phyloP scores from a whole-genome alignment of 768 basidiomycete species.

The Trametes maxima region DNA sequence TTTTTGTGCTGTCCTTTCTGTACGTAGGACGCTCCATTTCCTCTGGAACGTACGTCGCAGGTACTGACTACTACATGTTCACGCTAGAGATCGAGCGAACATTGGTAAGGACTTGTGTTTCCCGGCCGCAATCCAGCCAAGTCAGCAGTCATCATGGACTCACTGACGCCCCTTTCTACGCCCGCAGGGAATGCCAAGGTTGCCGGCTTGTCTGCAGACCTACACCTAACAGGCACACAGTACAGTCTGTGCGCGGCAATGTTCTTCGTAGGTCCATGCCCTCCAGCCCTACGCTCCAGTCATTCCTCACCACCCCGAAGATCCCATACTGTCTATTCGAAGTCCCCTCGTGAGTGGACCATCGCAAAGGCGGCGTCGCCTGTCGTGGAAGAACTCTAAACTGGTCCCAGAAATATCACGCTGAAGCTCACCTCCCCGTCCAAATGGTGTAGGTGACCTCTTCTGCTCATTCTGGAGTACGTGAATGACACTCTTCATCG shows the following conservation, averaged over 20 bases:
- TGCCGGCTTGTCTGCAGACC: not conserved
- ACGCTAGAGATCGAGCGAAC: too few relatives aligned
- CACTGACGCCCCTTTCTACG: too few relatives aligned
- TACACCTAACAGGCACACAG: constrained; percentile 9
- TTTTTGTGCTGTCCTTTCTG: not conserved
- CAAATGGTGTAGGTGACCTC: not conserved
- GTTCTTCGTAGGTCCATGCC: constrained; percentile 7
- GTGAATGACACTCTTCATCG: not conserved
- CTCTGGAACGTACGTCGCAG: too few relatives aligned
- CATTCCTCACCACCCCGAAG: not conserved
- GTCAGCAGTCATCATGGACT: too few relatives aligned
- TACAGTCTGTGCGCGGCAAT: constrained; percentile 10
- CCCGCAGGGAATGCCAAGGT: not conserved
- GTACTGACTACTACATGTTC: too few relatives aligned
- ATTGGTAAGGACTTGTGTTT: too few relatives aligned
- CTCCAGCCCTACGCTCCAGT: not conserved
- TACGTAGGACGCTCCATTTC: not conserved
- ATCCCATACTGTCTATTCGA: constrained; percentile 14
- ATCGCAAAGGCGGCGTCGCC: not conserved
- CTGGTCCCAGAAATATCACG: constrained; percentile 3
- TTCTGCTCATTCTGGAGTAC: too few relatives aligned
- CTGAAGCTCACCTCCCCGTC: constrained; percentile 14
- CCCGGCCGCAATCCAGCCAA: too few relatives aligned
- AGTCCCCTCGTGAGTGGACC: constrained; percentile 11
- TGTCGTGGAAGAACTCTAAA: not conserved